Conservation (phyloP, 2,329 filamentous ascomycete species). For the Alternaria sp. region DNA sequence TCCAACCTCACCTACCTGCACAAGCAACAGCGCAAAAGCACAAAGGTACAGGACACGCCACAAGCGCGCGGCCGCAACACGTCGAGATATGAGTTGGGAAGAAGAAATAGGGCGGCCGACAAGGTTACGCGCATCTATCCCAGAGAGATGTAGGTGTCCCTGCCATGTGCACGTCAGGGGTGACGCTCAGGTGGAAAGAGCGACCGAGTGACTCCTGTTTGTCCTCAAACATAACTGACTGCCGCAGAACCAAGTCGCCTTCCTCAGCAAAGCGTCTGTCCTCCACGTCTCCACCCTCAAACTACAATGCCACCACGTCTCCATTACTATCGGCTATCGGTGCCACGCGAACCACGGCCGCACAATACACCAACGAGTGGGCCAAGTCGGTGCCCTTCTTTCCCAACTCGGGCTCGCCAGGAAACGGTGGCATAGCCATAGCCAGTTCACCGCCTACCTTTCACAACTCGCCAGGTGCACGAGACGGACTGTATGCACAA, state of each 20-base stretch:
- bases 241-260: conserved; percentile 49
- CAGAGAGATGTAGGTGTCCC: conserved; percentile 48
- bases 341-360: conserved; percentile 47
- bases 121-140: conserved; percentile 53
- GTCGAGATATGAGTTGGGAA: conserved; percentile 54
- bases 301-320: conserved; percentile 51
- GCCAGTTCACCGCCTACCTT: conserved; percentile 56
- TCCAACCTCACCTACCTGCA: conserved; percentile 49
- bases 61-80: conserved; percentile 49
- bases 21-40: conserved; percentile 47
- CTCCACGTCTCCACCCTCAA: conserved; percentile 43
- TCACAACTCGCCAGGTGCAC: conserved; percentile 45
- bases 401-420: conserved; percentile 52
- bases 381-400: conserved; percentile 56
- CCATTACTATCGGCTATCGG: conserved; percentile 52
- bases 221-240: conserved; percentile 19
- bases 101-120: conserved; percentile 51
- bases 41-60: conserved; percentile 46
- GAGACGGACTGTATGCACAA: conserved; percentile 48
- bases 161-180: neutral
- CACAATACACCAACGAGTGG: conserved; percentile 57
- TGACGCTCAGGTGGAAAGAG: neutral
- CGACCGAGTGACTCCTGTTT: conserved; percentile 7
- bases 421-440: conserved; percentile 54
- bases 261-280: conserved; percentile 46